Percentiles rank a stretch among this genome's conserved stretches.
These are phyloP conservation scores for Diaporthe sp. DNA, from an alignment of 2,329 filamentous ascomycete genomes.

Conservation along the genomic window DNA sequence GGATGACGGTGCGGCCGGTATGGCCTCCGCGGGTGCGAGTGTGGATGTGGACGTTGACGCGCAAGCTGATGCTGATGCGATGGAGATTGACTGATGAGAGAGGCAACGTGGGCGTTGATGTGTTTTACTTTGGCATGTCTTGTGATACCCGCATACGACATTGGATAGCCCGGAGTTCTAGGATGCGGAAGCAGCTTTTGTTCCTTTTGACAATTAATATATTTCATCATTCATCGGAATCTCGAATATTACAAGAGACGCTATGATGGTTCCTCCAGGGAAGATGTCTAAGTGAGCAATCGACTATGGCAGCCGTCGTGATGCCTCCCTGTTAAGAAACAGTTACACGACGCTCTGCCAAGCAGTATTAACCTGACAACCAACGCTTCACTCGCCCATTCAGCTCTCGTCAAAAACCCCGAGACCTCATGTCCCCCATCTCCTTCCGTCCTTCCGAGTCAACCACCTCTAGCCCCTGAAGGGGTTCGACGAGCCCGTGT, in stretches of 20 bases:
- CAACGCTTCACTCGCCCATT: not conserved
- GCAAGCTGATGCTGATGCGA: conserved; percentile 68
- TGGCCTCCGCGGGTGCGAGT: not conserved
- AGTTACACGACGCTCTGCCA: not conserved
- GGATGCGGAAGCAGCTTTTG: not conserved
- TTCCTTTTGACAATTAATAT: not conserved
- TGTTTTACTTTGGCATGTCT: conserved; percentile 3
- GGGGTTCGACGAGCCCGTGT: conserved; percentile 37
- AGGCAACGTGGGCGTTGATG: not conserved
- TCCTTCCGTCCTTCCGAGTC: conserved; percentile 33
- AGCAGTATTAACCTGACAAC: not conserved
- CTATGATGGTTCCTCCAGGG: conserved; percentile 32
- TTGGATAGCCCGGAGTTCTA: conserved; percentile 25
- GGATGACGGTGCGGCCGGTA: not conserved
- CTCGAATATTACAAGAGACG: conserved; percentile 18
- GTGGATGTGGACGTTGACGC: conserved; percentile 52
- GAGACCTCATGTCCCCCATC: conserved; percentile 13
- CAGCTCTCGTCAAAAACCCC: not conserved
- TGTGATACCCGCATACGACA: conserved; percentile 38
- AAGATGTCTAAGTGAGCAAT: conserved; percentile 20
- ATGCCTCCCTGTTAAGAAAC: not conserved
- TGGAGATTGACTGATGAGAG: conserved; percentile 69
- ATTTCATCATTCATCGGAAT: conserved; percentile 15
- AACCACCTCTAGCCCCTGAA: conserved; percentile 35
- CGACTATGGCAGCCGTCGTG: not conserved